Evolutionary conservation across 805 yeast species (phyloP).

Genomic region (Ogataea siamensis): DNA sequence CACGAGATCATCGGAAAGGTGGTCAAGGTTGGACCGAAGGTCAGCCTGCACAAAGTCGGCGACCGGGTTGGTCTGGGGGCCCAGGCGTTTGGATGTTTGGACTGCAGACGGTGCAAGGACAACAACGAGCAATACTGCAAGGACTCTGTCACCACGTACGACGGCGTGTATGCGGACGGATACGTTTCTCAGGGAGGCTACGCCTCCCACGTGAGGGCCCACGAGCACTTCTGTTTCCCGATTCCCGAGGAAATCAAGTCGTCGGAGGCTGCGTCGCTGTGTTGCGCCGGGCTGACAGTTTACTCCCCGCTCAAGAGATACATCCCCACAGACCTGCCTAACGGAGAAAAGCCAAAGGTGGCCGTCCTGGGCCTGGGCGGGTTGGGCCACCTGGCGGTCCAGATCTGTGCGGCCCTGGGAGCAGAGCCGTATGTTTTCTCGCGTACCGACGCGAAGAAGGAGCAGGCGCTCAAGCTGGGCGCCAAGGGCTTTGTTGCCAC

Average conservation of each 20-base stretch:
- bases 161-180: constrained; percentile 36
- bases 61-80: constrained; percentile 49
- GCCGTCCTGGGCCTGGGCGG: constrained; percentile 48
- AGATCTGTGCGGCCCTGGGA: constrained; percentile 44
- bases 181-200: constrained; percentile 44
- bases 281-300: constrained; percentile 53
- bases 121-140: constrained; percentile 48
- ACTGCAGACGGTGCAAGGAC: constrained; percentile 36
- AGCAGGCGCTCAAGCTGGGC: constrained; percentile 40
- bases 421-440: constrained; percentile 46
- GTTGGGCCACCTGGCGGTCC: constrained; percentile 46
- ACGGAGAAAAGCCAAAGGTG: constrained; percentile 36
- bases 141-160: constrained; percentile 42
- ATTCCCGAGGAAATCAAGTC: constrained; percentile 44
- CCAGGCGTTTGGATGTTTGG: constrained; percentile 38
- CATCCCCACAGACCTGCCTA: constrained; percentile 27
- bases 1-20: constrained; percentile 45
- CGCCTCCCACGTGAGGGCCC: constrained; percentile 46
- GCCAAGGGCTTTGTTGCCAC: constrained; percentile 46
- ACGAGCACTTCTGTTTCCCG: constrained; percentile 45
- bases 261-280: constrained; percentile 45
- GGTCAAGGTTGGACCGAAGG: constrained; percentile 38
- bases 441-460: constrained; percentile 40
- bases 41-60: constrained; percentile 38
- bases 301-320: constrained; percentile 48